Conservation (phyloP, 1,284 basidiomycete species). For the Porogramme epimiltina region DNA sequence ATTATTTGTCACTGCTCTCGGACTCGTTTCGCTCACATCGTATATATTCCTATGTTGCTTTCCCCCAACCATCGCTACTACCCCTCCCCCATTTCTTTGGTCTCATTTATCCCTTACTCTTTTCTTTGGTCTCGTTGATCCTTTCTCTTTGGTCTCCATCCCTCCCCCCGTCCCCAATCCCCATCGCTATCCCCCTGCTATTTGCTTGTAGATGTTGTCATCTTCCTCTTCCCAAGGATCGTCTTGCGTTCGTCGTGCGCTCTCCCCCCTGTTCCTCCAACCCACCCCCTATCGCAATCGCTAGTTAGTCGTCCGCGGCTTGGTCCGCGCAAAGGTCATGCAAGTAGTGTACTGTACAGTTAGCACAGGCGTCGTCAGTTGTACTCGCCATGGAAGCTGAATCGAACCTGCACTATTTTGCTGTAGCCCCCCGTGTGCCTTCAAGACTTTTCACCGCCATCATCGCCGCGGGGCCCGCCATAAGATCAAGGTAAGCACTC, state of each 20-base stretch:
- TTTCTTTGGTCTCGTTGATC: too few relatives aligned
- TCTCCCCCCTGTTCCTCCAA: neutral
- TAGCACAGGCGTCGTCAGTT: neutral
- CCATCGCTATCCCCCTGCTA: neutral
- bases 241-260: neutral
- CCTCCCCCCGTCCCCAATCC: neutral
- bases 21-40: neutral
- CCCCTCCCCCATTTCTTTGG: neutral
- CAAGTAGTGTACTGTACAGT: neutral
- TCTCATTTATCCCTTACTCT: neutral
- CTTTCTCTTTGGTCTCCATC: neutral
- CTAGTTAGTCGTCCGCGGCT: neutral
- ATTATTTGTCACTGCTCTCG: conserved; percentile 15
- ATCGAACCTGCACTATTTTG: neutral
- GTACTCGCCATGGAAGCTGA: neutral
- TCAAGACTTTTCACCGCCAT: neutral
- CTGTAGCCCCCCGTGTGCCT: neutral
- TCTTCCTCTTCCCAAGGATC: neutral
- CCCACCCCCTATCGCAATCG: neutral
- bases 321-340: neutral
- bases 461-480: too few relatives aligned
- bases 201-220: neutral
- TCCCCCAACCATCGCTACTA: neutral
- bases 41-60: conserved; percentile 7
- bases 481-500: neutral